A percentile compares a stretch with the other conserved stretches of the same genome.
phyloP scores from a whole-genome alignment of 441 rosid species.

The Adansonia grandidieri region DNA sequence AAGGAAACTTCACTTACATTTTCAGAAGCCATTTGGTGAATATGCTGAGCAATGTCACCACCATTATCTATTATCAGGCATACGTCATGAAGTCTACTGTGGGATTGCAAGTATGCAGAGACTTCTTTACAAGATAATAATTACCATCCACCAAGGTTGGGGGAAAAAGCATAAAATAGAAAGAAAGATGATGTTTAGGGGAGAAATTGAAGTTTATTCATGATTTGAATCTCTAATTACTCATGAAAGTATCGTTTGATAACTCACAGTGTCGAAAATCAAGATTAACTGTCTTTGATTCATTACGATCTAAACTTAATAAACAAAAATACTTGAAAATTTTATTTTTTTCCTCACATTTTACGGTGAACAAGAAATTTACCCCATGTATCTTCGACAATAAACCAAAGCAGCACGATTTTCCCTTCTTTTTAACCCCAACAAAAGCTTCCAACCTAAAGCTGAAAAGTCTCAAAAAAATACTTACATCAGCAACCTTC shows the following conservation, averaged over 20 bases:
- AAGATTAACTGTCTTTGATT: background rate
- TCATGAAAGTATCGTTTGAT: background rate
- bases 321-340: background rate
- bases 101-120: constrained; percentile 56
- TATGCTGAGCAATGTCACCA: constrained; percentile 35
- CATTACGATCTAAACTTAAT: background rate
- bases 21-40: constrained; percentile 37
- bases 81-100: constrained; percentile 38
- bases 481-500: constrained; percentile 71
- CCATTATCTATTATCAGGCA: constrained; percentile 31
- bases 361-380: constrained; percentile 3
- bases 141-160: constrained; percentile 71
- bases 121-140: constrained; percentile 75
- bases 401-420: constrained; percentile 59
- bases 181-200: background rate
- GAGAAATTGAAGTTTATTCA: background rate
- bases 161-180: constrained; percentile 5
- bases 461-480: constrained; percentile 59
- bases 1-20: constrained; percentile 40
- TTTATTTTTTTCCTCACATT: background rate
- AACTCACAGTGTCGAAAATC: background rate
- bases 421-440: constrained; percentile 68
- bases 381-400: constrained; percentile 78
- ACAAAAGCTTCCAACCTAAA: constrained; percentile 73
- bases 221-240: background rate